Base-by-base conservation (phyloP, 495 filamentous ascomycete species). In the Podospora pseudopauciseta region DNA sequence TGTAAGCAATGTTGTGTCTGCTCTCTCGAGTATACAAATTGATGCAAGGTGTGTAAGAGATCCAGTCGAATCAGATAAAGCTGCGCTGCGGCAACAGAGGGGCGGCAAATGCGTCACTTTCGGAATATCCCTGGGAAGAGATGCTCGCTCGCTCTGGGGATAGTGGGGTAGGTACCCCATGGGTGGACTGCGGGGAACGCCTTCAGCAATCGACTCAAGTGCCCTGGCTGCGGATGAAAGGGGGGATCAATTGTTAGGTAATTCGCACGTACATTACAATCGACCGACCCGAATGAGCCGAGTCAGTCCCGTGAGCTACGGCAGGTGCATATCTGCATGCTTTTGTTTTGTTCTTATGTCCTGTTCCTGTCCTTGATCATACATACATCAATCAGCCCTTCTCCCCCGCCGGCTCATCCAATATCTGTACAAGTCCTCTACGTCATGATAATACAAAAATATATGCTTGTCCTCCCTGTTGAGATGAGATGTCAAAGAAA, bases 401-500 rank as follows among this genome's bases (percentile, higher is more conserved):
- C 39, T 16, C 39, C 13, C 39, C 39, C 7, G 9, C 39, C 13
- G 39, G 15, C 39, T 49, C 39, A 49, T 49, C 39, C 15, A 49
- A 49, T 49, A 49, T 49, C 39, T 49, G 39, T 49, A 49, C 39
- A 49, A 16, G 39, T 49, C 2, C 30, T 1, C 30, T 32, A 11
- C 15, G 39, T 49, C 39, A 49, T 49, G 39, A 49, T 49, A 49
- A 49, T 58, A 58, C 55, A 58, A 58, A 58, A 58, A 26, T 58
- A 19, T 58, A 49, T 58, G n/a, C n/a, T 58, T 58, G 55, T n/a
- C 55, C 55, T 58, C 23, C n/a, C n/a, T 58, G 55, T 5, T 58
- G 55, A 58, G 55, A 15, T 20, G 55, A 58, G 55, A 58, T 58
- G 55, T 58, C 55, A 20, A 58, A 58, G n/a, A 19, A 58, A 58